Conservation (phyloP, 164 flowering plant genomes). For the Vitis cinerea region DNA sequence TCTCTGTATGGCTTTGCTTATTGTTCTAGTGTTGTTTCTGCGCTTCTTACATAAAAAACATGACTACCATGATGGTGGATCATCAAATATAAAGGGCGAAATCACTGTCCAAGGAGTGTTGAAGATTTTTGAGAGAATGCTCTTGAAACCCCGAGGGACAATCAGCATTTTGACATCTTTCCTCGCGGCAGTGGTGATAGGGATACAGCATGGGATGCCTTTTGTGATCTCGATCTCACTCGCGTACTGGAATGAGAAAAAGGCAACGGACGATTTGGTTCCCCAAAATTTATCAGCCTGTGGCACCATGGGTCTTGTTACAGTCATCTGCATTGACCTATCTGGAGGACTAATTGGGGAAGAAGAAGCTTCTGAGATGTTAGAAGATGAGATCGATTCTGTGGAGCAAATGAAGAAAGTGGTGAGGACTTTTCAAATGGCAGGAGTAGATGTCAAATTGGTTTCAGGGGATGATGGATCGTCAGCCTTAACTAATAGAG, state of each 20-base stretch:
- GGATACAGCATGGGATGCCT: constrained; percentile 23
- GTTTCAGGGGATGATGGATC: constrained; percentile 18
- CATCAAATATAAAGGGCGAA: constrained; percentile 19
- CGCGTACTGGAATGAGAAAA: constrained; percentile 12
- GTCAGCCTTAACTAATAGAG: constrained; percentile 1
- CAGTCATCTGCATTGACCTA: constrained; percentile 16
- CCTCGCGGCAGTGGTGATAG: constrained; percentile 13
- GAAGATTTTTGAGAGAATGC: constrained; percentile 13
- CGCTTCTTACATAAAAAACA: constrained; percentile 1
- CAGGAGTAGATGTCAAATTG: constrained; percentile 23
- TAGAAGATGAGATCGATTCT: constrained; percentile 17
- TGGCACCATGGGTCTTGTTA: constrained; percentile 19
- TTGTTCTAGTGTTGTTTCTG: not conserved
- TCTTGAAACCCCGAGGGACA: constrained; percentile 13
- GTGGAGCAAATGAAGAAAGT: constrained; percentile 14
- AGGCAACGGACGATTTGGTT: not conserved
- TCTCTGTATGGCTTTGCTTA: constrained; percentile 3
- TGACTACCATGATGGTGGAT: constrained; percentile 6
- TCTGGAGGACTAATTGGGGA: constrained; percentile 9
- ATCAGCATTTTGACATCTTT: constrained; percentile 7
- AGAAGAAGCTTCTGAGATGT: not conserved
- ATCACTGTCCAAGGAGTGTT: not conserved
- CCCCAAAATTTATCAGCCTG: constrained; percentile 13
- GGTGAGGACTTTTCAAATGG: not conserved
- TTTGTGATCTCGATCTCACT: constrained; percentile 18